Percentiles rank a stretch among this genome's conserved stretches.
phyloP scores from a whole-genome alignment of 805 yeast genomes.

The Helenozyma rhizophorensis region DNA sequence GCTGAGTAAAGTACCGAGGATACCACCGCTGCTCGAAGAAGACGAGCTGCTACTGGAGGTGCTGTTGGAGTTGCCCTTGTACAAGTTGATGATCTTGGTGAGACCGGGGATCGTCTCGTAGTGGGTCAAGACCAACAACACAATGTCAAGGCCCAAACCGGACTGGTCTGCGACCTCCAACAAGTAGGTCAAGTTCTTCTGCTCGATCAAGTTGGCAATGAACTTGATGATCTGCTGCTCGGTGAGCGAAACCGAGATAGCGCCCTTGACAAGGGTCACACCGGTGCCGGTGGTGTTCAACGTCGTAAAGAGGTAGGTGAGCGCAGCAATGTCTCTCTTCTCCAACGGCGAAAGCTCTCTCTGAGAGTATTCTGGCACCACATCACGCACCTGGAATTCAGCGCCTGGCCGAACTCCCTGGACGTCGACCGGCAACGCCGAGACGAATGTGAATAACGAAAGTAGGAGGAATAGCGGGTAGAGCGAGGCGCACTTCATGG shows the following conservation, averaged over 20 bases:
- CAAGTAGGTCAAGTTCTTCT: conserved; percentile 18
- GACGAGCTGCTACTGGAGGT: neutral
- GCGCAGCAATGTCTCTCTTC: conserved; percentile 15
- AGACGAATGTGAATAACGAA: conserved; percentile 4
- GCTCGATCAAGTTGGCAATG: conserved; percentile 19
- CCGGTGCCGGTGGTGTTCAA: conserved; percentile 21
- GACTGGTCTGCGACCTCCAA: conserved; percentile 23
- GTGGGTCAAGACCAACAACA: conserved; percentile 17
- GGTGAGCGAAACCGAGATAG: conserved; percentile 20
- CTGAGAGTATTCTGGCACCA: conserved; percentile 1
- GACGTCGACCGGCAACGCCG: conserved; percentile 8
- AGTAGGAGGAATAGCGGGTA: conserved; percentile 5
- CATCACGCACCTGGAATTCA: conserved; percentile 4
- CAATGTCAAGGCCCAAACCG: conserved; percentile 23
- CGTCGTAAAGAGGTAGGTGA: conserved; percentile 20
- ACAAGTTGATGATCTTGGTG: conserved; percentile 10
- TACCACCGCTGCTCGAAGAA: conserved; percentile 3
- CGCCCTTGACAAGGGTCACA: conserved; percentile 15
- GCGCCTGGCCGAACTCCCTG: conserved; percentile 1
- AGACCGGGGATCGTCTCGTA: conserved; percentile 16
- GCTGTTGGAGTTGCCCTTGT: conserved; percentile 4
- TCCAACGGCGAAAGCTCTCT: conserved; percentile 1
- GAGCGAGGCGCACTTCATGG: conserved; percentile 5
- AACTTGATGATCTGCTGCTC: conserved; percentile 22
- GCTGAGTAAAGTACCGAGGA: conserved; percentile 6